Evolutionary conservation across 192 early-diverging fungal genomes (phyloP), one percentile per base, ranked within the genome.

Genomic region (Coemansia sp.): DNA sequence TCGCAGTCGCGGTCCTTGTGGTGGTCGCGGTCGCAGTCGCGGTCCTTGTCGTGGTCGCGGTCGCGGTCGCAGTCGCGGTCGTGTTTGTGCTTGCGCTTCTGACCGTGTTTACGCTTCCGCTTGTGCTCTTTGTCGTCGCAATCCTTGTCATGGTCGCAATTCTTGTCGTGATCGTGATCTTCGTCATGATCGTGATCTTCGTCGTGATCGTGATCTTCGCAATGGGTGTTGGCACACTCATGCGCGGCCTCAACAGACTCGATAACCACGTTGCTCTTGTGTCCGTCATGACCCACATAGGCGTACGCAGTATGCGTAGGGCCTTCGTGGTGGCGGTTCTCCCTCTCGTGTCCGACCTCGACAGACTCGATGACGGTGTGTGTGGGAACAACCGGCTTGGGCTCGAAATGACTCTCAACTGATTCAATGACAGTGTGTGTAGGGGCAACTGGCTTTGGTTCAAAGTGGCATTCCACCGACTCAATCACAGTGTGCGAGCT

Each of bases 391-490:
- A n/a, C 46, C 1, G 46, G 12, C 15, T 39, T 57, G n/a, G 15
- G 8, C 9, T 48, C 43, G 4, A 48, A 58, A 22, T 62, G 21
- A 10, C 47, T 63, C 21, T 77, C 74, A 21, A 71, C 49, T 1
- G 76, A 78, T 46, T 69, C 67, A 15, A 55, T 62, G 8, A 72
- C 74, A 0, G 68, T 71, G 41, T 76, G 74, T 5, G 68, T 76
- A 13, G 26, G 26, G 26, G 3, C 26, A 3, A 26, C 26, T 26
- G 26, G 26, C 26, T 26, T 54, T 41, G 16, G 10, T n/a, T 49
- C 39, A 4, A 51, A 63, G 46, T 62, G 21, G n/a, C 47, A 67
- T 39, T 77, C 75, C 15, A 72, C 43, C 3, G 76, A 78, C 47
- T 69, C 67, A 15, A 61, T 63, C 10, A 71, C 73, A 0, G 67